Evolutionary conservation across 108 stramenopile genomes (phyloP), one percentile per base, ranked within the genome.

Genomic region (Hondaea fermentalgiana): DNA sequence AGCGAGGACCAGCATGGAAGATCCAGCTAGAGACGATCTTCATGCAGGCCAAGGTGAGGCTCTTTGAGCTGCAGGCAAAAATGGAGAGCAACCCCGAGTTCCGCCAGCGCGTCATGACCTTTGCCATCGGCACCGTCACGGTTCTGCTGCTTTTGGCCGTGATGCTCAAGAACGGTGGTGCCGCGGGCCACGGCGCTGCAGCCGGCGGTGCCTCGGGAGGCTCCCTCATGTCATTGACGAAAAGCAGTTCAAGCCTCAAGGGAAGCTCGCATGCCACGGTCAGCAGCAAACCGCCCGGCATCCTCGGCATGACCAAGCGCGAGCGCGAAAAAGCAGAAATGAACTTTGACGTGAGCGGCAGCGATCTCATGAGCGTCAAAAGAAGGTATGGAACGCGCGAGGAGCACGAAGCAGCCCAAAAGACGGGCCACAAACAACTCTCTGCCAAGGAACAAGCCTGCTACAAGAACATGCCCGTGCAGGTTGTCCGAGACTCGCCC

Each of bases 381-480:
- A 10, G 76, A 17, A 83, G 76, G 51, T 83, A 21, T 45, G 76
- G 76, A 35, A 83, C 76, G 19, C 76, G 76, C 2, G 6, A 10
- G 10, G 76, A 83, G 28, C 23, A 21, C 51, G 76, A 83, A 45
- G 51, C 19, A 6, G 76, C 76, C n/a, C 76, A 83, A 53, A 53
- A 4, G 51, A 23, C 6, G 49, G 45, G 49, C 2, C 76, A 23
- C 1, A 53, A 25, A 28, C 44, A 83, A 45, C 76, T 83, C 17
- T 83, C 76, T 0, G n/a, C 49, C 51, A 83, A 83, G 76, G 51
- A 53, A 12, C 23, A 83, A 23, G 76, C 76, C 25, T 83, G 76
- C 51, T 83, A 83, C 51, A 83, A 83, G 76, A 83, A 23, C 76
- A 83, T 83, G 76, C 76, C 76, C 51, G 76, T 83, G 10, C 76